Evolutionary conservation across 179 eudicot species (phyloP).

Genomic region (Beta macrorhiza): DNA sequence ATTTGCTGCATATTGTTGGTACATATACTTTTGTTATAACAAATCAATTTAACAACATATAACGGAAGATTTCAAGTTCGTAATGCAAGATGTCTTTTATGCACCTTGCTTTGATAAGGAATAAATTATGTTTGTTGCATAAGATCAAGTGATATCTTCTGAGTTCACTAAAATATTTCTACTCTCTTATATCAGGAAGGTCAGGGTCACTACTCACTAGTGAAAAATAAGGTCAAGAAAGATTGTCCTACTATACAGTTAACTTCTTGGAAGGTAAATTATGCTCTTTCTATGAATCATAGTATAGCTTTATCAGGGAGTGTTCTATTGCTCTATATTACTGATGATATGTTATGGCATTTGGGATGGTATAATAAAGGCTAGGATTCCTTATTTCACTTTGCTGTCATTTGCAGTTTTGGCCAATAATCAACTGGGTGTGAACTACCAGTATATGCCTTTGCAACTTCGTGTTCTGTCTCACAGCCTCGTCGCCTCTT

Average conservation of each 20-base stretch:
- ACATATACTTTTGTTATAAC: too few species aligned
- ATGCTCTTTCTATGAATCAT: not conserved
- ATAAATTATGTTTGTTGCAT: not conserved
- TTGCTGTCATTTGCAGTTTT: slow-evolving; percentile 37
- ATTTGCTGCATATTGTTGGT: too few species aligned
- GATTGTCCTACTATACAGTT: slow-evolving; percentile 32
- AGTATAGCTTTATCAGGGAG: not conserved
- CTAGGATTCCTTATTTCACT: not conserved
- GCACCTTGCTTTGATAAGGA: not conserved
- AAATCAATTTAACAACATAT: too few species aligned
- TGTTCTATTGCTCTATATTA: too few species aligned
- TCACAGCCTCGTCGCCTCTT: slow-evolving; percentile 50
- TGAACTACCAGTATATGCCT: slow-evolving; percentile 66
- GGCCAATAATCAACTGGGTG: slow-evolving; percentile 60
- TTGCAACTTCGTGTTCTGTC: slow-evolving; percentile 57
- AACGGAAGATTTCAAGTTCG: not conserved
- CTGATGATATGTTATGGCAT: not conserved
- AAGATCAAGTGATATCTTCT: not conserved
- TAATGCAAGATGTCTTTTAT: not conserved
- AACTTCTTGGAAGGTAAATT: slow-evolving; percentile 56
- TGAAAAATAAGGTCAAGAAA: not conserved
- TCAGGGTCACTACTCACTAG: slow-evolving; percentile 43
- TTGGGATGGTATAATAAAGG: not conserved
- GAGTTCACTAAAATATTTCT: not conserved
- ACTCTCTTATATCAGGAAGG: slow-evolving; percentile 36